Percentiles rank a stretch among this genome's conserved stretches.
phyloP scores from a whole-genome alignment of 768 basidiomycete genomes.

The Auricularia auricula-judae region DNA sequence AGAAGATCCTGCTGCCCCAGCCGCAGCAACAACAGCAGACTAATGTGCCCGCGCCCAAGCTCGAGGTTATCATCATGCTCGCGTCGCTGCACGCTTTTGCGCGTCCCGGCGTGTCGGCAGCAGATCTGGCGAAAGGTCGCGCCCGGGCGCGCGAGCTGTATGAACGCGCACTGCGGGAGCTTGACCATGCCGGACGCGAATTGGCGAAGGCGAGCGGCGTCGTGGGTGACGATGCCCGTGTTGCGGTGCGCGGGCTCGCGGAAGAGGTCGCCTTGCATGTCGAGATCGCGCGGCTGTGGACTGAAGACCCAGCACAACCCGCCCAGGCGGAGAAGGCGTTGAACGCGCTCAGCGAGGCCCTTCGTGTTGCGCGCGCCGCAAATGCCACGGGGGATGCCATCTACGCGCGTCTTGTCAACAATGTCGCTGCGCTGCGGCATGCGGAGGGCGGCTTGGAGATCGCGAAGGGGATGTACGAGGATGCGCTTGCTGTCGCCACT shows the following conservation, averaged over 20 bases:
- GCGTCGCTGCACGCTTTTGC: slow-evolving; percentile 80
- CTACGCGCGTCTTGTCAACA: slow-evolving; percentile 68
- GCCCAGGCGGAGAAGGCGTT: slow-evolving; percentile 54
- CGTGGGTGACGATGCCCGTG: slow-evolving; percentile 13
- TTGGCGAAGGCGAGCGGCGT: slow-evolving; percentile 25
- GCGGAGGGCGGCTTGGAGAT: slow-evolving; percentile 47
- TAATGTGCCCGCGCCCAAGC: slow-evolving; percentile 1
- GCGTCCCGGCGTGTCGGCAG: slow-evolving; percentile 64
- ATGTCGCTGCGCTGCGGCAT: slow-evolving; percentile 66
- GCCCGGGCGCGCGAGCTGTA: slow-evolving; percentile 69
- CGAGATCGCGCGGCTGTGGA: slow-evolving; percentile 88
- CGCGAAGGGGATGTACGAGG: slow-evolving; percentile 60
- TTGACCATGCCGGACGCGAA: slow-evolving; percentile 47
- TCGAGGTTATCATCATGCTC: slow-evolving; percentile 82
- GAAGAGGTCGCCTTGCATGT: slow-evolving; percentile 81
- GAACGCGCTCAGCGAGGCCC: slow-evolving; percentile 63
- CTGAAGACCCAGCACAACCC: slow-evolving; percentile 36
- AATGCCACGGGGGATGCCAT: slow-evolving; percentile 23
- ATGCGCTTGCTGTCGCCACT: slow-evolving; percentile 51
- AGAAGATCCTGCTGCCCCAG: slow-evolving; percentile 58
- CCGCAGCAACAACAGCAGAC: slow-evolving; percentile 36
- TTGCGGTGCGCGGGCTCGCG: slow-evolving; percentile 39
- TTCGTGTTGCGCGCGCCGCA: slow-evolving; percentile 45
- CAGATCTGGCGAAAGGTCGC: slow-evolving; percentile 64
- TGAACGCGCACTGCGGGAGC: slow-evolving; percentile 58